Evolutionary conservation across 306 rosid species (phyloP).

Genomic region (Pyrus betulifolia): DNA sequence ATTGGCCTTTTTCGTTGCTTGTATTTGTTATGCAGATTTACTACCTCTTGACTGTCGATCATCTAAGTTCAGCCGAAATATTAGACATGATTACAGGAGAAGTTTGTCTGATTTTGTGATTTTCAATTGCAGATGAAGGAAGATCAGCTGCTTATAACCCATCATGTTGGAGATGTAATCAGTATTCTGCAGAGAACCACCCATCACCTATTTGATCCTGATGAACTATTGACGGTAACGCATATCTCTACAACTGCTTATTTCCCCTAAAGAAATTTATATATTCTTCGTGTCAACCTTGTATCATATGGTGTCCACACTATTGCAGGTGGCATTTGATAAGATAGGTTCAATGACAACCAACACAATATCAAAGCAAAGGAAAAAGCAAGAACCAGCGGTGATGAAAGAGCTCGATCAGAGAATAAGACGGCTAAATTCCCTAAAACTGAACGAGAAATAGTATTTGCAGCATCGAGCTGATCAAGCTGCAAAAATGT

Average conservation of each 20-base stretch:
- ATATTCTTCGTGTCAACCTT: neutral
- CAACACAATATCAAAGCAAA: constrained; percentile 80
- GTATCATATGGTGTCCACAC: neutral
- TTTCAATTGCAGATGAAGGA: constrained; percentile 79
- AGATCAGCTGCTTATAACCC: constrained; percentile 62
- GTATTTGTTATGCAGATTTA: neutral
- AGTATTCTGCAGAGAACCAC: constrained; percentile 70
- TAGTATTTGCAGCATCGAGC: constrained; percentile 24
- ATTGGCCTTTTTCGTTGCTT: neutral
- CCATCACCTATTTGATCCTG: constrained; percentile 94
- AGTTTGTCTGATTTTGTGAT: constrained; percentile 17
- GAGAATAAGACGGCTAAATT: constrained; percentile 70
- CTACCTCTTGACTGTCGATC: neutral
- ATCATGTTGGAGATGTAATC: constrained; percentile 92
- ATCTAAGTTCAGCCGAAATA: neutral
- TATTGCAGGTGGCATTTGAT: constrained; percentile 87
- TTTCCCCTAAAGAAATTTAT: neutral
- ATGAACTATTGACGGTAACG: constrained; percentile 76
- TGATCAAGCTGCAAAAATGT: constrained; percentile 27
- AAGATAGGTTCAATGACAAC: constrained; percentile 93
- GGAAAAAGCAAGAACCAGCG: constrained; percentile 97
- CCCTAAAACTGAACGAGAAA: constrained; percentile 47
- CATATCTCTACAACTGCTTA: neutral
- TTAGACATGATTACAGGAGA: neutral
- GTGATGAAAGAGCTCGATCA: constrained; percentile 94